Conservation (phyloP, 164 flowering plant species). For the Paratinospora sagittata region DNA sequence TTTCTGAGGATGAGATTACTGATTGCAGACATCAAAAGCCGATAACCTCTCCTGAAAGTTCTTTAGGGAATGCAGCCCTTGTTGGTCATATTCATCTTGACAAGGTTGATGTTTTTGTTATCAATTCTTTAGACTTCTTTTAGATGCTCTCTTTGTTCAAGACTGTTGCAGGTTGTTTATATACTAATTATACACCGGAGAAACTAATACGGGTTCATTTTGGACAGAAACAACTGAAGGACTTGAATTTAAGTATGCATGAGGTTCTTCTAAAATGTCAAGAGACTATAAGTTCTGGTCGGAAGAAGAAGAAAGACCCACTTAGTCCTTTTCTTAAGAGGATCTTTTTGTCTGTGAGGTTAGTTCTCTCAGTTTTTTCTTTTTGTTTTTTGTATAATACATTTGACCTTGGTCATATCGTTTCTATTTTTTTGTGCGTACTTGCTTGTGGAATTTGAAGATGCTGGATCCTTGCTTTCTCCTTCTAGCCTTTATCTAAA, state of each 20-base stretch:
- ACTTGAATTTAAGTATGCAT: slow-evolving; percentile 7
- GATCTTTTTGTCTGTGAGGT: slow-evolving; percentile 9
- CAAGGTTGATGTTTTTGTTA: slow-evolving; percentile 36
- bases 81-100: slow-evolving; percentile 79
- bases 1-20: neutral
- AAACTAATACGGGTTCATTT: slow-evolving; percentile 8
- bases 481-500: neutral
- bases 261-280: slow-evolving; percentile 12
- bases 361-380: neutral
- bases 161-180: neutral
- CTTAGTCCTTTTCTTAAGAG: slow-evolving; percentile 4
- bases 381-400: neutral
- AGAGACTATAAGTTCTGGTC: slow-evolving; percentile 1
- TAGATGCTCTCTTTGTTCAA: neutral
- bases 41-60: slow-evolving; percentile 23
- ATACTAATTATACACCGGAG: neutral
- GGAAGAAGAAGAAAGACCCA: slow-evolving; percentile 6
- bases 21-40: slow-evolving; percentile 39
- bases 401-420: neutral
- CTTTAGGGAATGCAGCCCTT: slow-evolving; percentile 46
- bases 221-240: slow-evolving; percentile 32
- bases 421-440: neutral
- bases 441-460: neutral
- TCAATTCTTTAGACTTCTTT: neutral
- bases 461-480: neutral